These are phyloP conservation scores for Chaetomiaceae sp. DNA, from an alignment of 2,329 filamentous ascomycete genomes.

Conservation along the genomic window DNA sequence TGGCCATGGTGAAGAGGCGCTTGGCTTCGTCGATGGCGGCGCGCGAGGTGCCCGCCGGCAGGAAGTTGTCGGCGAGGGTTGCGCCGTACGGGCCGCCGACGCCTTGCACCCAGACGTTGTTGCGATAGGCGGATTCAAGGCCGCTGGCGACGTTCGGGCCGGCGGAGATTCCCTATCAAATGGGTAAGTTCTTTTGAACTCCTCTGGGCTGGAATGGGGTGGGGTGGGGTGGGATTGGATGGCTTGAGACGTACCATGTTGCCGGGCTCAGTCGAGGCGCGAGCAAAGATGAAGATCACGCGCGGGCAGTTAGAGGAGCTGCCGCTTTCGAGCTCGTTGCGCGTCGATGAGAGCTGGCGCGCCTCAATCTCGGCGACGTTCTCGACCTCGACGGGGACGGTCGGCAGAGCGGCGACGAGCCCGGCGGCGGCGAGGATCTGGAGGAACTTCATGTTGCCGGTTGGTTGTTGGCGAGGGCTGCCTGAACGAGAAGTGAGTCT, in stretches of 20 bases:
- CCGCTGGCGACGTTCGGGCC: constrained; percentile 20
- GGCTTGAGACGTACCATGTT: constrained; percentile 37
- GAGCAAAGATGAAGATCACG: constrained; percentile 39
- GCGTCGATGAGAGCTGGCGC: constrained; percentile 11
- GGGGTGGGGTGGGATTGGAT: no score
- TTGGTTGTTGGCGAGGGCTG: no score
- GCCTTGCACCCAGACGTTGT: constrained; percentile 40
- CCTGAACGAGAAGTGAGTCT: background rate
- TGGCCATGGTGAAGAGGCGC: constrained; percentile 37
- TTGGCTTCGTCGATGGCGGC: constrained; percentile 39
- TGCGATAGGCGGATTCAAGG: constrained; percentile 30
- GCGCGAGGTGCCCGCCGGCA: constrained; percentile 18
- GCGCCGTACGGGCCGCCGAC: constrained; percentile 37
- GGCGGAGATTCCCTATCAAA: constrained; percentile 6
- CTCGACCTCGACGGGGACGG: constrained; percentile 3
- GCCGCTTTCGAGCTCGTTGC: constrained; percentile 20
- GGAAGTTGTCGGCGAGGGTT: constrained; percentile 19
- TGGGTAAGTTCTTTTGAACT: background rate
- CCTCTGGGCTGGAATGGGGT: background rate
- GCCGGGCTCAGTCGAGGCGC: constrained; percentile 37
- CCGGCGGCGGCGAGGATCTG: constrained; percentile 11
- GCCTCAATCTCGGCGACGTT: constrained; percentile 3
- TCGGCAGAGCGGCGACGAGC: constrained; percentile 17
- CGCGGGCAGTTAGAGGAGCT: constrained; percentile 30
- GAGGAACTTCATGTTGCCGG: constrained; percentile 23